Conservation (phyloP, 345 rosid species). For the Sisymbrium irio region DNA sequence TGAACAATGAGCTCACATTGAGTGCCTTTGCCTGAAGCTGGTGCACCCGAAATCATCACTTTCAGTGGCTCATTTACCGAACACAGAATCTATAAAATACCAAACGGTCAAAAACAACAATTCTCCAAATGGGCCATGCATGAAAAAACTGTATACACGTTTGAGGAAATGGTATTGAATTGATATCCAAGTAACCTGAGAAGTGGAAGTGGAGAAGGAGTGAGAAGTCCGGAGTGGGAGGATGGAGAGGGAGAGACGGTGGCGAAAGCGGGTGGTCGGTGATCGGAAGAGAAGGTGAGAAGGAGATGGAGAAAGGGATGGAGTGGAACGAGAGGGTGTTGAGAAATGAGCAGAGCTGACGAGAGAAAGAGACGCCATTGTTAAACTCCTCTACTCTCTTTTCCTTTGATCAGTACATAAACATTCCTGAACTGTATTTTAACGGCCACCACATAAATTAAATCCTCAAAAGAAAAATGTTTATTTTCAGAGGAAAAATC, state of each 20-base stretch:
- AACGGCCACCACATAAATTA: too few relatives aligned
- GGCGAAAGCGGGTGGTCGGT: conserved; percentile 21
- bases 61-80: conserved; percentile 59
- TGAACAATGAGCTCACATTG: conserved; percentile 79
- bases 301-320: conserved; percentile 37
- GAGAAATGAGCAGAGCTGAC: conserved; percentile 30
- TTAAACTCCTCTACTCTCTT: not conserved
- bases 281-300: conserved; percentile 29
- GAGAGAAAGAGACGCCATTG: conserved; percentile 35
- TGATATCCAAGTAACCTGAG: conserved; percentile 4
- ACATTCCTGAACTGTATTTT: too few relatives aligned
- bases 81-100: conserved; percentile 45
- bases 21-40: conserved; percentile 92
- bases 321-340: conserved; percentile 30
- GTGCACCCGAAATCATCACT: conserved; percentile 95
- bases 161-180: not conserved
- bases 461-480: too few relatives aligned
- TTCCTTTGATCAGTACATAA: not conserved
- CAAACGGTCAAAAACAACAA: conserved; percentile 26
- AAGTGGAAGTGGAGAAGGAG: not conserved
- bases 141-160: not conserved
- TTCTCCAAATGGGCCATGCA: not conserved
- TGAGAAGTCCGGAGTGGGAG: conserved; percentile 12
- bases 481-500: too few relatives aligned
- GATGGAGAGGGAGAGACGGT: conserved; percentile 34